phyloP scores from a whole-genome alignment of 306 rosid species.

The Cucurbita moschata region DNA sequence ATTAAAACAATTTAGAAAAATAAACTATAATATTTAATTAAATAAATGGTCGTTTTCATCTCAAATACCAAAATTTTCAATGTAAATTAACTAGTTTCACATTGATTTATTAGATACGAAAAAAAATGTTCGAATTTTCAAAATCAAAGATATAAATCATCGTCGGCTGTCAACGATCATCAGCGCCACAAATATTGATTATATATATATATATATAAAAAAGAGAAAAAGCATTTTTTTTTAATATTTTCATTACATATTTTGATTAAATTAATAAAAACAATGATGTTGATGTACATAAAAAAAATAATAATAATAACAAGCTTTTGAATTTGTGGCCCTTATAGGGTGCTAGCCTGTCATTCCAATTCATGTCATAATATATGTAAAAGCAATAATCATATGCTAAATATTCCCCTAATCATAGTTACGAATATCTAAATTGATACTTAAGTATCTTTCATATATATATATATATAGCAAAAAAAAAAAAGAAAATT shows the following conservation, averaged over 20 bases:
- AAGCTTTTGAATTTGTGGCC: background rate
- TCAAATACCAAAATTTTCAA: background rate
- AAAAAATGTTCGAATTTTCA: background rate
- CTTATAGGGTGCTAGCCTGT: background rate
- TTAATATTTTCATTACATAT: background rate
- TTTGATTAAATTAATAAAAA: background rate
- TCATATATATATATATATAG: too few species aligned
- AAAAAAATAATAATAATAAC: background rate
- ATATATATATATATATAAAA: too few species aligned
- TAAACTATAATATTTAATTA: background rate
- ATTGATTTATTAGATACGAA: background rate
- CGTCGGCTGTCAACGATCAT: background rate
- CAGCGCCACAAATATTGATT: background rate
- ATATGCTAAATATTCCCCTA: constrained; percentile 2
- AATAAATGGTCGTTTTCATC: background rate
- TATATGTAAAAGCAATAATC: background rate
- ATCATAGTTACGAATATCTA: background rate
- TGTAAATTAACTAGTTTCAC: background rate
- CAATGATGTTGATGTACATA: background rate
- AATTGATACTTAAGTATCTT: background rate
- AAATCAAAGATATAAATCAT: background rate
- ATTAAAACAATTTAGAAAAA: background rate
- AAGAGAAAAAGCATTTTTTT: too few species aligned
- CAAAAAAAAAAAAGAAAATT: background rate
- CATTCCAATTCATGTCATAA: background rate